These are phyloP conservation scores for Neurospora intermedia DNA, from an alignment of 495 filamentous ascomycete species.

Conservation along the genomic window DNA sequence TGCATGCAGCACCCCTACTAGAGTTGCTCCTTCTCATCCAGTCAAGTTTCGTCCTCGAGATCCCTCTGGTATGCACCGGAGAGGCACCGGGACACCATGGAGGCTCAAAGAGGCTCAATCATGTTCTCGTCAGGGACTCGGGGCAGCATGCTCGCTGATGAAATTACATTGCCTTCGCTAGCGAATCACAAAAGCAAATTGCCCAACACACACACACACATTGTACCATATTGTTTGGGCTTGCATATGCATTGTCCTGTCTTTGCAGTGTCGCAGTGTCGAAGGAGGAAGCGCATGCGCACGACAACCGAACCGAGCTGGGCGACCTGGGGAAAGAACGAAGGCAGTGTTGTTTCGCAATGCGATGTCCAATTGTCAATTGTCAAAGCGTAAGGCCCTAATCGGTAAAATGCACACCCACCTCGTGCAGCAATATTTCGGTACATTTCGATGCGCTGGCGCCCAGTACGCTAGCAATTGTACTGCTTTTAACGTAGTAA, in stretches of 20 bases:
- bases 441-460: too few relatives aligned
- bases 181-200: background rate
- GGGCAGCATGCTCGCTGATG: background rate
- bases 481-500: too few relatives aligned
- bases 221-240: background rate
- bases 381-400: background rate
- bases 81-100: background rate
- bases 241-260: background rate
- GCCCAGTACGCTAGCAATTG: too few relatives aligned
- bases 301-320: background rate
- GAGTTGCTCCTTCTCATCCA: background rate
- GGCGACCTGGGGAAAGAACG: background rate
- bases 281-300: background rate
- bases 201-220: background rate
- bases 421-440: too few relatives aligned
- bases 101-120: background rate
- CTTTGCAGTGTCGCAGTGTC: background rate
- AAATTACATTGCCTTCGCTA: background rate
- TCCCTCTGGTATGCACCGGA: background rate
- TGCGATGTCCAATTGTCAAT: background rate
- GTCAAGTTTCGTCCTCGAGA: background rate
- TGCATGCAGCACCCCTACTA: background rate
- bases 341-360: background rate
- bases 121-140: background rate
- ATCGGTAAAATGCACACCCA: too few relatives aligned